Conservation (phyloP, 2,329 filamentous ascomycete genomes). For the Magnaporthales sp. region DNA sequence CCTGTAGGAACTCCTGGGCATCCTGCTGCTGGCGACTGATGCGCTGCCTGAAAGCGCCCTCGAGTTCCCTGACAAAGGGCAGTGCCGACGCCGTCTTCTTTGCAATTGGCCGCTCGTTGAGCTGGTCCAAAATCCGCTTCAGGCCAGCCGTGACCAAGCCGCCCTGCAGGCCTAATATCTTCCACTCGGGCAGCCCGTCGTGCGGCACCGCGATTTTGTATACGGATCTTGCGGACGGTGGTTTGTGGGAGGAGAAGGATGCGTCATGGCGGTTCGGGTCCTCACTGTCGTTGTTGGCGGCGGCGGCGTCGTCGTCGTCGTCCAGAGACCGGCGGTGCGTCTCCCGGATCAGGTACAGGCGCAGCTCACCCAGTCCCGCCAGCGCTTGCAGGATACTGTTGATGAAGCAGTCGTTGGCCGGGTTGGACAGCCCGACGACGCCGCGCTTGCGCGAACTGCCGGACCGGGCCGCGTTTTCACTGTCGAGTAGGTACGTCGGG, state of each 20-base stretch:
- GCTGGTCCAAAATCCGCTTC: conserved; percentile 83
- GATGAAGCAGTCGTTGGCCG: conserved; percentile 94
- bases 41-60: conserved; percentile 77
- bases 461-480: conserved; percentile 41
- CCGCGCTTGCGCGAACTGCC: conserved; percentile 60
- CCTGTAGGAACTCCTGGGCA: conserved; percentile 93
- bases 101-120: conserved; percentile 90
- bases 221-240: background rate
- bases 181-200: conserved; percentile 43
- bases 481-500: conserved; percentile 93
- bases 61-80: conserved; percentile 75
- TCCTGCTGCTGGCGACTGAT: conserved; percentile 96
- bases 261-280: background rate
- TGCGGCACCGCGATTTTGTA: background rate
- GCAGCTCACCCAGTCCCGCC: conserved; percentile 80
- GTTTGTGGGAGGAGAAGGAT: conserved; percentile 3
- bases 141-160: conserved; percentile 78
- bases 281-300: conserved; percentile 2
- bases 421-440: conserved; percentile 80
- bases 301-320: conserved; percentile 14
- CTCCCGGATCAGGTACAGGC: conserved; percentile 87
- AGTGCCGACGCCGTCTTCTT: conserved; percentile 87
- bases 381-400: conserved; percentile 93
- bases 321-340: conserved; percentile 77
- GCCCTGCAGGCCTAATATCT: conserved; percentile 61